Evolutionary conservation across 2,329 filamentous ascomycete genomes (phyloP), one percentile per base, ranked within the genome.

Genomic region (Fusarium aywerte): DNA sequence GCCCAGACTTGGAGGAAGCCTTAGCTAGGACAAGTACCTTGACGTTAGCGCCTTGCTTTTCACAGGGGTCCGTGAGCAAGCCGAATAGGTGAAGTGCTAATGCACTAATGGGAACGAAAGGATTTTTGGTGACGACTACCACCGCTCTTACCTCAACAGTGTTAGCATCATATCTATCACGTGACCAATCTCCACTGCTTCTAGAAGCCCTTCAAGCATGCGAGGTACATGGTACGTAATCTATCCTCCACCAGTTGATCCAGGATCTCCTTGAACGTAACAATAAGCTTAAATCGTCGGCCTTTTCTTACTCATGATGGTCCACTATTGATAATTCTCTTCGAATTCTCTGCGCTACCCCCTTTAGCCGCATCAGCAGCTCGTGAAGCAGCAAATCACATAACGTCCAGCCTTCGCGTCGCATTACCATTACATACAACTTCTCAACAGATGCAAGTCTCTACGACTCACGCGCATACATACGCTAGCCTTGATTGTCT

Each of bases 241-340:
- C 43, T 53, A 20, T 35, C 59, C 47, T 71, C 62, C 57, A 54
- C 65, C 23, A 54, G 50, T 58, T 58, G 36, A 44, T 29, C 47
- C 65, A 43, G 58, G 67, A 60, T 68, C 69, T 64, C 58, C 52
- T 56, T 33, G 51, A 65, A 68, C 57, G 45, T 60, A 49, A 71
- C 58, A 72, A 72, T 72, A 72, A 72, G 70, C 70, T 72, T 72
- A 72, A 72, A 72, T 73, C 63, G 55, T 70, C 70, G 52, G 61
- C 68, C 59, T 65, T 56, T 57, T 32, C 18, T 49, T 42, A n/a
- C 32, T 59, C 45, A 45, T n/a, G 5, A 25, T 2, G 66, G 27
- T 49, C 65, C 68, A 72, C 70, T 47, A 44, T 35, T 55, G 23
- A 58, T 44, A 7, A 52, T 58, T 44, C 50, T 59, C 27, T 59